Evolutionary conservation across 768 basidiomycete species (phyloP).

Genomic region (Sutorius australiensis): DNA sequence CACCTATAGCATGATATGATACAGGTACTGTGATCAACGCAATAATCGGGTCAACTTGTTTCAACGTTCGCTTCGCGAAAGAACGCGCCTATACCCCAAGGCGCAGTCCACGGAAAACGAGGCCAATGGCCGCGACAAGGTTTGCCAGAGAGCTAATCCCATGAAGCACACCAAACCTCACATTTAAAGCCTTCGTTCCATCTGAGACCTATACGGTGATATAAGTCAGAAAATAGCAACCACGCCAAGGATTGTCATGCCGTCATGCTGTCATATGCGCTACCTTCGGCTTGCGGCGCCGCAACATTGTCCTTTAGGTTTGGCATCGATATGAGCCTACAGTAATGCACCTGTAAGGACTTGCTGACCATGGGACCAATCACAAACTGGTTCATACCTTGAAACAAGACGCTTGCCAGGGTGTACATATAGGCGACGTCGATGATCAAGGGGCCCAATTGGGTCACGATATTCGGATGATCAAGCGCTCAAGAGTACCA

Average conservation of each 20-base stretch:
- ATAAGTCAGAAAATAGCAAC: conserved; percentile 5
- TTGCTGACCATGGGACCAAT: conserved; percentile 72
- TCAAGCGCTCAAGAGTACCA: conserved; percentile 58
- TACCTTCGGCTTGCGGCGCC: conserved; percentile 66
- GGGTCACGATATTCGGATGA: conserved; percentile 52
- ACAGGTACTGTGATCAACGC: not conserved
- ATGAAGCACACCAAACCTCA: conserved; percentile 62
- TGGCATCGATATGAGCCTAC: not conserved
- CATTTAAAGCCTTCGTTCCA: conserved; percentile 67
- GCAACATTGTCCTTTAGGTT: conserved; percentile 61
- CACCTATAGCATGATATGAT: not conserved
- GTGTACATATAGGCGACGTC: conserved; percentile 67
- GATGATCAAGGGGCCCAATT: conserved; percentile 46
- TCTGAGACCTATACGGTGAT: conserved; percentile 49
- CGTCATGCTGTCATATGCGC: conserved; percentile 57
- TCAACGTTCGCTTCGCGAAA: not conserved
- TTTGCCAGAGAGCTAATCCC: conserved; percentile 69
- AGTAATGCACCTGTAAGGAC: conserved; percentile 25
- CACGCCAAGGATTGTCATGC: conserved; percentile 39
- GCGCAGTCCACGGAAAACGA: conserved; percentile 70
- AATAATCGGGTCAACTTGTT: not conserved
- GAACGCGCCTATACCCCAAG: conserved; percentile 48
- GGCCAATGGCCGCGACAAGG: conserved; percentile 52
- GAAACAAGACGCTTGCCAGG: conserved; percentile 40
- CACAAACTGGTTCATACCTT: conserved; percentile 61